Conservation (phyloP, 768 basidiomycete species). For the Pluteus cervinus region DNA sequence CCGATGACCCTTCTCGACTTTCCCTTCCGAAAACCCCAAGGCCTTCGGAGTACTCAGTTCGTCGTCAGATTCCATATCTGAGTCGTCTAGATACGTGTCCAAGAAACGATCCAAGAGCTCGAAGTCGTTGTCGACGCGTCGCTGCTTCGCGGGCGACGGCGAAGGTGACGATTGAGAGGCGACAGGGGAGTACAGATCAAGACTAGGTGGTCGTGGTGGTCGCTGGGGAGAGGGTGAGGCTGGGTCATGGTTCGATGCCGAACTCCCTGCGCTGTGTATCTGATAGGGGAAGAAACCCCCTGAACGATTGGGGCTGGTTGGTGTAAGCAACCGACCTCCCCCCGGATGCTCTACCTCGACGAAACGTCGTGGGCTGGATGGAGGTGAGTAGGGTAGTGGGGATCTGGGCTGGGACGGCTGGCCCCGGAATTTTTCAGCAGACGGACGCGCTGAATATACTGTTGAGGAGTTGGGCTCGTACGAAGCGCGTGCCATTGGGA, state of each 20-base stretch:
- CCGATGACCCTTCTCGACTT: no score
- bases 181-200: constrained; percentile 9
- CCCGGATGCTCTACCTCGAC: constrained; percentile 8
- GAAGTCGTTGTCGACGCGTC: constrained; percentile 1
- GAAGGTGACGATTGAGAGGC: background rate
- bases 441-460: background rate
- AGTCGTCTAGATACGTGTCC: constrained; percentile 3
- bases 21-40: no score
- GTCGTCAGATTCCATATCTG: constrained; percentile 2
- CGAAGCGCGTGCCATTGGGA: background rate
- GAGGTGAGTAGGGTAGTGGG: background rate
- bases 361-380: background rate
- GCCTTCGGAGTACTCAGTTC: no score
- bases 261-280: constrained; percentile 16
- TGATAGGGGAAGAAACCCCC: constrained; percentile 17
- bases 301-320: constrained; percentile 8
- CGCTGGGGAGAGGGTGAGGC: constrained; percentile 10
- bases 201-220: constrained; percentile 24
- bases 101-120: no score
- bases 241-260: constrained; percentile 6
- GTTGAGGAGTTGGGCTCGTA: background rate
- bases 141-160: background rate
- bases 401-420: background rate
- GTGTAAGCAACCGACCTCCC: no score
- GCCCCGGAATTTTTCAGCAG: background rate